Percentiles rank a stretch among this genome's conserved stretches.
Conservation (phyloP, 2,329 filamentous ascomycete species). For the Zelopaecilomyces penicillatus region DNA sequence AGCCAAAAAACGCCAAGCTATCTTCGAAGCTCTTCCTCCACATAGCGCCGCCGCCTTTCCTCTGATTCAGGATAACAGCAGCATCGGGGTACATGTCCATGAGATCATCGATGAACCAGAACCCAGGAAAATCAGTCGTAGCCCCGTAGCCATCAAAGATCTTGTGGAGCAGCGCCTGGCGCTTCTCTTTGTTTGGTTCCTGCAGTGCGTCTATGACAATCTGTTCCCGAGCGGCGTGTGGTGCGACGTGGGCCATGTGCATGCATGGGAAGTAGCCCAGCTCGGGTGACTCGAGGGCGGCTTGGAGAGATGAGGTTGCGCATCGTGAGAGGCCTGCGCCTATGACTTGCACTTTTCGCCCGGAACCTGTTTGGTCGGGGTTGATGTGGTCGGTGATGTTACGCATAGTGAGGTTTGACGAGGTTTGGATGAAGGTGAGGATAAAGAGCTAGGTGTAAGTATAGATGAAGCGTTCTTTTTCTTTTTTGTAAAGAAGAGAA, state of each 20-base stretch:
- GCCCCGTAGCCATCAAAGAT: conserved; percentile 23
- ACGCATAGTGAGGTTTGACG: conserved; percentile 10
- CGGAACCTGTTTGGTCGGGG: conserved; percentile 10
- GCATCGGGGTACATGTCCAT: conserved; percentile 31
- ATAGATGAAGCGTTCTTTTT: too few relatives aligned
- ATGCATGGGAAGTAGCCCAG: conserved; percentile 22
- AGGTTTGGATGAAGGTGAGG: background rate
- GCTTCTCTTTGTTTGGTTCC: conserved; percentile 17
- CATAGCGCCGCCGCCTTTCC: conserved; percentile 12
- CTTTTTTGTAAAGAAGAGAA: too few relatives aligned
- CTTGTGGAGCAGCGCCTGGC: conserved; percentile 21
- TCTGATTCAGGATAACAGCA: conserved; percentile 23
- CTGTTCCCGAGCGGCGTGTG: conserved; percentile 15
- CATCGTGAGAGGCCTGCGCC: conserved; percentile 25
- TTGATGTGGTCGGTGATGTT: conserved; percentile 11
- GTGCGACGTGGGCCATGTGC: conserved; percentile 24
- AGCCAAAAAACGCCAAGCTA: conserved; percentile 21
- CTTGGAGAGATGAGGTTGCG: conserved; percentile 27
- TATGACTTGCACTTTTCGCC: conserved; percentile 17
- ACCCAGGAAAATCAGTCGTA: conserved; percentile 21
- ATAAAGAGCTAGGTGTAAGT: background rate
- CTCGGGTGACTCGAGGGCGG: conserved; percentile 21
- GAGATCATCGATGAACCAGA: conserved; percentile 25
- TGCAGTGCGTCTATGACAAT: conserved; percentile 18
- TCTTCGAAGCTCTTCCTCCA: conserved; percentile 20